A percentile compares a stretch with the other conserved stretches of the same genome.
phyloP scores from a whole-genome alignment of 768 basidiomycete species.

The Mycena sanguinolenta region DNA sequence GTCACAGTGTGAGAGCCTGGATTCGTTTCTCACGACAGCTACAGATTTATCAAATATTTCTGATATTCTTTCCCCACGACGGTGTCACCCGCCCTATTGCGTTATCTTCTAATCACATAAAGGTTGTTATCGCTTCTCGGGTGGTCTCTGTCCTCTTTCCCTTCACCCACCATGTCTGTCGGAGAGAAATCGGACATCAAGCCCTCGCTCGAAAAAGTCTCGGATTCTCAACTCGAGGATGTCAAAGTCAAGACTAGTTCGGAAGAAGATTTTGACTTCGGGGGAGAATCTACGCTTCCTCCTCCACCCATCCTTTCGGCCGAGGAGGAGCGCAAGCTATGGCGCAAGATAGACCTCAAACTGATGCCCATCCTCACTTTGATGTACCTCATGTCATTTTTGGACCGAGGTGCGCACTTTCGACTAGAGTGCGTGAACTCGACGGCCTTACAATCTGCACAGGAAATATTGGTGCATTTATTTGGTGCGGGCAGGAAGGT shows the following conservation, averaged over 20 bases:
- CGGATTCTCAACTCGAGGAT: slow-evolving; percentile 31
- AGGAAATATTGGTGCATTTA: slow-evolving; percentile 69
- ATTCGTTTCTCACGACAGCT: not conserved
- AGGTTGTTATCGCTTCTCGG: not conserved
- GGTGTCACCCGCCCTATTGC: slow-evolving; percentile 5
- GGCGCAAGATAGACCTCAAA: slow-evolving; percentile 69
- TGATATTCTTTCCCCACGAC: not conserved
- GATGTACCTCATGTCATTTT: slow-evolving; percentile 74
- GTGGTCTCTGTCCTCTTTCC: not conserved
- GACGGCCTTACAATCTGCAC: not conserved
- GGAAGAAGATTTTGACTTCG: slow-evolving; percentile 50
- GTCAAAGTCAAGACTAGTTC: slow-evolving; percentile 18
- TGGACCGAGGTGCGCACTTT: slow-evolving; percentile 66
- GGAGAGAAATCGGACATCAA: slow-evolving; percentile 23
- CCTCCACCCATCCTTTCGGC: slow-evolving; percentile 60
- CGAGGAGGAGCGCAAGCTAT: slow-evolving; percentile 66
- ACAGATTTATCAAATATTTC: no score
- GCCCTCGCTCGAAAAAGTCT: slow-evolving; percentile 32
- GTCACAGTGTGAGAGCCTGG: not conserved
- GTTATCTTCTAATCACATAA: not conserved
- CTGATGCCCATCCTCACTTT: slow-evolving; percentile 70
- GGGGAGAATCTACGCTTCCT: slow-evolving; percentile 59
- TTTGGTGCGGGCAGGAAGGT: not conserved
- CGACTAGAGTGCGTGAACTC: no score
- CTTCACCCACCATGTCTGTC: slow-evolving; percentile 31